Conservation (phyloP, 2,329 filamentous ascomycete species). For the Sclerotinia nivalis region DNA sequence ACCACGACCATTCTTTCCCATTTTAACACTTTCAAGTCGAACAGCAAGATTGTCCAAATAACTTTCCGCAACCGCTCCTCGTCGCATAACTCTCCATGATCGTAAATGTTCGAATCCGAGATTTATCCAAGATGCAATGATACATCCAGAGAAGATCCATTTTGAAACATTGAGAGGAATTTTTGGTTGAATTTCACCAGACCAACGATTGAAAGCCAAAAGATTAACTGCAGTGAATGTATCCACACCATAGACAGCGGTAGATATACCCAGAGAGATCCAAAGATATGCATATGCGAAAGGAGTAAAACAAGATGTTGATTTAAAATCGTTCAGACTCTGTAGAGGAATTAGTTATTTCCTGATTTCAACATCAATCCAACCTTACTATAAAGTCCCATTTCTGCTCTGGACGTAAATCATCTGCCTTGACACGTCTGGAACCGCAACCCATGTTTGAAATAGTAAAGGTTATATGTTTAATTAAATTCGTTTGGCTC, state of each 20-base stretch:
- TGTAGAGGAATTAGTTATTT: constrained; percentile 36
- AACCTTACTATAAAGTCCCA: constrained; percentile 86
- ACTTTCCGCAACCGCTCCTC: constrained; percentile 84
- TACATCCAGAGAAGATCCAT: constrained; percentile 94
- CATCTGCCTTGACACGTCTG: constrained; percentile 61
- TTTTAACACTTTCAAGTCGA: constrained; percentile 78
- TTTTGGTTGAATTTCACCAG: constrained; percentile 75
- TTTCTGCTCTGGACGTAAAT: constrained; percentile 79
- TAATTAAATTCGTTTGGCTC: constrained; percentile 30
- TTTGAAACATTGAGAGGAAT: constrained; percentile 79
- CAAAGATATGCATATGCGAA: constrained; percentile 86
- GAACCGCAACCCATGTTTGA: constrained; percentile 63
- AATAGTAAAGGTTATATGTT: constrained; percentile 21
- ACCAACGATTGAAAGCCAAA: constrained; percentile 86
- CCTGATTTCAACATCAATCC: constrained; percentile 1
- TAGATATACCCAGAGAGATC: constrained; percentile 73
- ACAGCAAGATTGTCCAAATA: constrained; percentile 88
- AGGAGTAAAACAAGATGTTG: constrained; percentile 71
- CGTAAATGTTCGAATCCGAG: constrained; percentile 77
- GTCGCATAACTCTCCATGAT: constrained; percentile 76
- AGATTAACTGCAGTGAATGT: constrained; percentile 92
- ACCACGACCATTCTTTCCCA: constrained; percentile 68
- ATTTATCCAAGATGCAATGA: constrained; percentile 85
- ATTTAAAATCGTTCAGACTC: constrained; percentile 77
- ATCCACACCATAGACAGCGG: constrained; percentile 86